Evolutionary conservation across 768 basidiomycete species (phyloP).

Genomic region (Rubroboletus pulcherrimus): DNA sequence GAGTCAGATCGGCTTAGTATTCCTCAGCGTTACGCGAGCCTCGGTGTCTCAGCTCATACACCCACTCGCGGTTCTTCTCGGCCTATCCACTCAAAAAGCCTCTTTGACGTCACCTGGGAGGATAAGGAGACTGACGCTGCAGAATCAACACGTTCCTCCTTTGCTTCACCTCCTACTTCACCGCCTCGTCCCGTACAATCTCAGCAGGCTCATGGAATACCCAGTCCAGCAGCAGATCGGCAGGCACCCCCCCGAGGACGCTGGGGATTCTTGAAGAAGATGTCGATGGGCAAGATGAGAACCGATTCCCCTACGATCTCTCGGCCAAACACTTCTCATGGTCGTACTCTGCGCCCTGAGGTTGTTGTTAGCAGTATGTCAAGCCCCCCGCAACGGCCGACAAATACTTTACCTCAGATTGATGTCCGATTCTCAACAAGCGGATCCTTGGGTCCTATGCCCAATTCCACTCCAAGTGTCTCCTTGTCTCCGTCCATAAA

Average conservation of each 20-base stretch:
- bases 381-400: constrained; percentile 30
- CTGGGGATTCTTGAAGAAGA: constrained; percentile 97
- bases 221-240: constrained; percentile 26
- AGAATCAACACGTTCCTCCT: constrained; percentile 22
- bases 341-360: constrained; percentile 16
- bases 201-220: constrained; percentile 13
- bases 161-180: constrained; percentile 25
- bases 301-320: constrained; percentile 47
- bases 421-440: constrained; percentile 72
- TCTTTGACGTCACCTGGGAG: constrained; percentile 51
- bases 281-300: constrained; percentile 95
- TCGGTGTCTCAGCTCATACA: constrained; percentile 46
- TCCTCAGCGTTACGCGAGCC: constrained; percentile 63
- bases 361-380: constrained; percentile 18
- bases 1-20: constrained; percentile 35
- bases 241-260: constrained; percentile 44
- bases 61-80: constrained; percentile 36
- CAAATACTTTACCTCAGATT: constrained; percentile 53
- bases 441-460: constrained; percentile 53
- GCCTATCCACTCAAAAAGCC: constrained; percentile 37
- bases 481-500: constrained; percentile 21
- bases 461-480: constrained; percentile 33
- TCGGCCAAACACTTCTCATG: constrained; percentile 35
- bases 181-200: constrained; percentile 21
- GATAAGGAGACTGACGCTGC: constrained; percentile 14